phyloP scores from a whole-genome alignment of 2,329 filamentous ascomycete genomes.

The Colletotrichum tamarilloi region DNA sequence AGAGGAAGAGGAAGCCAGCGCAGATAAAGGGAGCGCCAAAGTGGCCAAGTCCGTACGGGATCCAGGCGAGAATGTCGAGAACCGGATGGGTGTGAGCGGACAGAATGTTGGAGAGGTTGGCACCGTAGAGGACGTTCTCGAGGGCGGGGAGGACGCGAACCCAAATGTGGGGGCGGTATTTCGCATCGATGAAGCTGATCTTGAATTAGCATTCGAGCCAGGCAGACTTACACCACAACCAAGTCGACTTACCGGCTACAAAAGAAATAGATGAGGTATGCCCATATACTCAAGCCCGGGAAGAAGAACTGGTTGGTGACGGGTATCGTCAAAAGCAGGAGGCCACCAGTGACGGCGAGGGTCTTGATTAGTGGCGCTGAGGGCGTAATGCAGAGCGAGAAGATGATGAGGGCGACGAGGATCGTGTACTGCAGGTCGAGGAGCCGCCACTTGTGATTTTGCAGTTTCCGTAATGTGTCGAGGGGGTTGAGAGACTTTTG shows the following conservation, averaged over 20 bases:
- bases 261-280: conserved; percentile 92
- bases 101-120: conserved; percentile 94
- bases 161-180: conserved; percentile 94
- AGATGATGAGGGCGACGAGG: conserved; percentile 79
- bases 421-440: conserved; percentile 89
- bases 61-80: conserved; percentile 89
- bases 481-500: conserved; percentile 85
- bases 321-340: conserved; percentile 80
- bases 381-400: conserved; percentile 86
- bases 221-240: background rate
- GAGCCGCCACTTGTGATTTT: conserved; percentile 81
- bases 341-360: conserved; percentile 73
- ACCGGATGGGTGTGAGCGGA: conserved; percentile 87
- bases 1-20: conserved; percentile 85
- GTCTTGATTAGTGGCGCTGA: conserved; percentile 84
- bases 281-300: conserved; percentile 85
- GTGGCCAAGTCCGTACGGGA: conserved; percentile 92
- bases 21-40: conserved; percentile 87
- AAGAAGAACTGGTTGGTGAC: conserved; percentile 91
- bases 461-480: conserved; percentile 81
- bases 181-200: conserved; percentile 84
- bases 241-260: conserved; percentile 80
- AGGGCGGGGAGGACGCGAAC: conserved; percentile 93
- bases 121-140: conserved; percentile 96
- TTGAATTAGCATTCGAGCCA: conserved; percentile 1